Base-by-base conservation (phyloP, 2,329 filamentous ascomycete genomes). In the Alternaria sp. region DNA sequence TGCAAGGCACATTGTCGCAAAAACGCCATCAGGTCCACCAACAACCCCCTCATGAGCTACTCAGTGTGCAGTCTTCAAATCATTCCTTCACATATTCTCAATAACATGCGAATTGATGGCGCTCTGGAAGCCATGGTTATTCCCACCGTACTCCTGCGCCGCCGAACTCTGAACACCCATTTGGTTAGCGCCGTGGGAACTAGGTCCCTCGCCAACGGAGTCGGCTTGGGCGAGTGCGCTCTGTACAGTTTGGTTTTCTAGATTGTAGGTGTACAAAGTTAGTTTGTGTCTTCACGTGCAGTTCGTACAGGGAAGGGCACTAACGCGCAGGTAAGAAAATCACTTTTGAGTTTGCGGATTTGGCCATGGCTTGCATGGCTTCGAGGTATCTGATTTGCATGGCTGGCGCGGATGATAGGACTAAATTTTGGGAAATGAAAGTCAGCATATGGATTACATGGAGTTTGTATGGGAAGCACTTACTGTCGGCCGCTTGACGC, bases 331-430 rank as follows among this genome's bases (percentile, higher is more conserved):
- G 67, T 1, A 65, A 26, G 55, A 65, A 62, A 24, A 66, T 66
- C 14, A 95, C 90, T 81, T 96, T 96, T 79, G 84, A 86, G 80
- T 93, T 96, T 46, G 93, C 92, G 0, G 87, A 87, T 86, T 97
- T 98, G 71, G 95, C 95, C 94, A 99, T 99, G 40, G 92, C 87
- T 78, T 98, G 95, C 94, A 98, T 98, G 4, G 95, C 93, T 81
- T 99, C 95, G 67, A 99, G 90, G 79, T 98, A 98, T 67, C 75
- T 54, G 64, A 77, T 77, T 54, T 77, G 75, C 95, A 99, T 99
- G 69, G 95, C 95, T 3, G 95, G 95, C 0, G 94, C 94, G 14
- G 88, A 92, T 63, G 88, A 91, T 49, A 99, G 80, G 69, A 98
- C 97, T 48, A 63, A 82, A 49, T 17, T 17, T 17, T 17, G 17